phyloP scores from a whole-genome alignment of 1,284 basidiomycete genomes.

The Moniliophthora roreri region DNA sequence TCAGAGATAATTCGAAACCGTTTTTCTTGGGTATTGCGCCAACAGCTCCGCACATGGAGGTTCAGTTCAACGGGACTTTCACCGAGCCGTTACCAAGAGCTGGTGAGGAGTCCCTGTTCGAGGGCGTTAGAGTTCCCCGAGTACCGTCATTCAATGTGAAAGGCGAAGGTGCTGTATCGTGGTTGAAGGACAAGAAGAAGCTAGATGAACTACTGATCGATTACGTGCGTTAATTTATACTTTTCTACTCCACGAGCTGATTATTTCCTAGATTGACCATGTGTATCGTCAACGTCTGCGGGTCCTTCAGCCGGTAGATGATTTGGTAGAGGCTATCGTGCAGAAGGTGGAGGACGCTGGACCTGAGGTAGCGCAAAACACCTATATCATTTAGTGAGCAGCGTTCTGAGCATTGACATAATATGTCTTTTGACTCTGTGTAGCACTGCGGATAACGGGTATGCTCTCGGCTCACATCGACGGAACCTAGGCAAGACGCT shows the following conservation, averaged over 20 bases:
- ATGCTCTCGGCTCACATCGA: constrained; percentile 7
- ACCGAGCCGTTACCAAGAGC: constrained; percentile 2
- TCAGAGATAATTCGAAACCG: not conserved
- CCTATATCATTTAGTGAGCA: constrained; percentile 8
- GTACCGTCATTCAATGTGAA: constrained; percentile 1
- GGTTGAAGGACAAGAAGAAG: not conserved
- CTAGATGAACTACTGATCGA: not conserved
- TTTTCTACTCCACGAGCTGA: not conserved
- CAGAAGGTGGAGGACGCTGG: constrained; percentile 5
- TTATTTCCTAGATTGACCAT: constrained; percentile 1
- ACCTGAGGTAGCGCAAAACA: not conserved
- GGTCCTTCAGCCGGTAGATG: constrained; percentile 3
- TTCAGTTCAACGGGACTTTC: not conserved
- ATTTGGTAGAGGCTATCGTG: constrained; percentile 1
- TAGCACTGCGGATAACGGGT: constrained; percentile 9
- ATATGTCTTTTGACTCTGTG: not conserved
- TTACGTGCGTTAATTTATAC: not conserved
- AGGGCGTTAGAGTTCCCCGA: not conserved
- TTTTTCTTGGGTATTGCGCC: constrained; percentile 7
- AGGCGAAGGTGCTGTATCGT: not conserved
- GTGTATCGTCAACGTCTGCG: constrained; percentile 5
- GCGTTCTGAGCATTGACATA: too few relatives aligned
- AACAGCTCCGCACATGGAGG: constrained; percentile 3
- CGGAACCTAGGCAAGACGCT: constrained; percentile 2
- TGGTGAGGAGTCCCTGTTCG: not conserved